phyloP scores from a whole-genome alignment of 75 land plant genomes.

The Picea glauca region DNA sequence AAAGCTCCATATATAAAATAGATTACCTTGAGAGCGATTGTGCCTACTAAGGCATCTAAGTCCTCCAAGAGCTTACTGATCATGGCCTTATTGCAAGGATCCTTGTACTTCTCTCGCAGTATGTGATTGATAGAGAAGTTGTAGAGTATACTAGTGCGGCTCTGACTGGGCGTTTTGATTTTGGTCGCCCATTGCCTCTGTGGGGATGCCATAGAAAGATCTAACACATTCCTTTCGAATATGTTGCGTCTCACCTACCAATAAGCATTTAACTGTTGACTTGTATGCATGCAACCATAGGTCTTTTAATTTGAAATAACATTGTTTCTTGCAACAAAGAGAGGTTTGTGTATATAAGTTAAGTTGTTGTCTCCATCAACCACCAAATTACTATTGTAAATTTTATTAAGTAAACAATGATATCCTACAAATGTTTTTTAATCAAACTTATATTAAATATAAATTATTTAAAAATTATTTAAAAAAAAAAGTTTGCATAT shows the following conservation, averaged over 20 bases:
- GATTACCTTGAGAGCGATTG: slow-evolving; percentile 84
- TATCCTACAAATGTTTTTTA: too few relatives aligned
- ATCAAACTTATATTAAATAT: too few relatives aligned
- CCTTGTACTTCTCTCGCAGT: slow-evolving; percentile 87
- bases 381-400: too few relatives aligned
- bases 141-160: slow-evolving; percentile 64
- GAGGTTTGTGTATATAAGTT: too few relatives aligned
- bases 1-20: background rate
- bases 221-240: slow-evolving; percentile 53
- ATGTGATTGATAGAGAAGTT: slow-evolving; percentile 58
- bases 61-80: slow-evolving; percentile 92
- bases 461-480: too few relatives aligned
- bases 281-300: slow-evolving; percentile 94
- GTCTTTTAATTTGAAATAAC: background rate
- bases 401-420: too few relatives aligned
- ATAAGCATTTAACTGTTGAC: slow-evolving; percentile 77
- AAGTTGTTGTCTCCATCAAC: too few relatives aligned
- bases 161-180: slow-evolving; percentile 47
- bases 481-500: slow-evolving; percentile 11
- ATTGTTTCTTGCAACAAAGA: too few relatives aligned
- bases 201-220: slow-evolving; percentile 60
- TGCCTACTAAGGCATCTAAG: slow-evolving; percentile 91
- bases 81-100: slow-evolving; percentile 81
- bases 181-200: slow-evolving; percentile 53
- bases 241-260: slow-evolving; percentile 70